Evolutionary conservation across 805 yeast genomes (phyloP).

Genomic region (Lachancea sp.): DNA sequence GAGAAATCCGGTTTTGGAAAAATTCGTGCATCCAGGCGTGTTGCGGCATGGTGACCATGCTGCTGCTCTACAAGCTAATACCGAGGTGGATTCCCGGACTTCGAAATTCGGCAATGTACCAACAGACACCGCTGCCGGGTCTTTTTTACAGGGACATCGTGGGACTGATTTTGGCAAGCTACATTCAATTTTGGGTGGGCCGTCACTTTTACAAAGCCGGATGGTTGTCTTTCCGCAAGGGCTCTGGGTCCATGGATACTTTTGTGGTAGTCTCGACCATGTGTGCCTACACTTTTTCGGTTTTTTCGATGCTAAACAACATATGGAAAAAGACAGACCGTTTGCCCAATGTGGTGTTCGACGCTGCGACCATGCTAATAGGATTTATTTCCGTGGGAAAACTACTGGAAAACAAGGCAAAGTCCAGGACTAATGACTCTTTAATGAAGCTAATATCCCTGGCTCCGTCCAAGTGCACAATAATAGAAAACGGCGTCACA

Average conservation of each 20-base stretch:
- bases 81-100: slow-evolving; percentile 35
- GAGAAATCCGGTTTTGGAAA: slow-evolving; percentile 72
- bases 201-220: slow-evolving; percentile 59
- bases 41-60: slow-evolving; percentile 57
- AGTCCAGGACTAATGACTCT: slow-evolving; percentile 89
- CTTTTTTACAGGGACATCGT: slow-evolving; percentile 37
- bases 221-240: slow-evolving; percentile 55
- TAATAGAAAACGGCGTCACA: slow-evolving; percentile 40
- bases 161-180: slow-evolving; percentile 61
- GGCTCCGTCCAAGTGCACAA: slow-evolving; percentile 69
- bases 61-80: slow-evolving; percentile 42
- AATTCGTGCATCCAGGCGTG: slow-evolving; percentile 46
- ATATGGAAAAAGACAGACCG: slow-evolving; percentile 28
- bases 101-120: slow-evolving; percentile 32
- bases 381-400: slow-evolving; percentile 84
- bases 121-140: slow-evolving; percentile 17
- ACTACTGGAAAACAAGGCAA: slow-evolving; percentile 84
- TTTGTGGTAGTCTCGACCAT: slow-evolving; percentile 77
- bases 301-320: slow-evolving; percentile 50
- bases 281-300: slow-evolving; percentile 70
- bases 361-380: slow-evolving; percentile 79
- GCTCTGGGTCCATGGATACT: slow-evolving; percentile 87
- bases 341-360: slow-evolving; percentile 72
- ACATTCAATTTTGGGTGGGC: slow-evolving; percentile 63
- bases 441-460: slow-evolving; percentile 72